Evolutionary conservation across 495 filamentous ascomycete genomes (phyloP), one percentile per base, ranked within the genome.

Genomic region (Talaromyces stipitatus): DNA sequence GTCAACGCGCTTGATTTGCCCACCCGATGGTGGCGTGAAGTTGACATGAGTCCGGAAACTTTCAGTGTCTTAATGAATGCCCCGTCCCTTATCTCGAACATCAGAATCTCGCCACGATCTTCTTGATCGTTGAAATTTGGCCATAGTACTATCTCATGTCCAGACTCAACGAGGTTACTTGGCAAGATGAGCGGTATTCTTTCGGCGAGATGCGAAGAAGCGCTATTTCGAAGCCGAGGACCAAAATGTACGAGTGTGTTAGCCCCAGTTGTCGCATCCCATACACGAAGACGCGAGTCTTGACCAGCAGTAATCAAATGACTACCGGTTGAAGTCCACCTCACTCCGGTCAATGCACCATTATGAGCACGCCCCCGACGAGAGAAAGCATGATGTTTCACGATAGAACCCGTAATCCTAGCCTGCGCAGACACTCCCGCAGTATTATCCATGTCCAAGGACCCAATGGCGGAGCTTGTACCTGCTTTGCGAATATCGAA

Each of bases 211-310:
- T 85, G 79, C 12, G 76, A 69, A 2, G 73, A 66, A 8, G 65
- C 64, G 30, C 64, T 76, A 61, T 94, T 94, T 52, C 81, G 83
- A n/a, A 94, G 77, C 3, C 79, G 76, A 0, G 89, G 88, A 0
- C 90, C 90, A 61, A 95, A 95, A 69, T 84, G 91, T 0, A 83
- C 88, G 2, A 95, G 77, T 1, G 86, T 91, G 62, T 97, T 95
- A 7, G 84, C 87, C 11, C 91, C 90, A 0, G 85, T 88, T 0
- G 73, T 73, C 12, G 86, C 81, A 68, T 94, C 80, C 92, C 91
- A 96, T 2, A 95, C 89, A 2, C 91, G 81, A 48, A 97, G 85
- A 8, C 86, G 80, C 33, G 87, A 72, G 64, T 97, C 92, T 54
- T 90, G 87, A 4, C 92, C 91, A 1, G 85, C 78, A 5, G 88